Evolutionary conservation across 1,284 basidiomycete genomes (phyloP).

Genomic region (Cryptococcus sp.): DNA sequence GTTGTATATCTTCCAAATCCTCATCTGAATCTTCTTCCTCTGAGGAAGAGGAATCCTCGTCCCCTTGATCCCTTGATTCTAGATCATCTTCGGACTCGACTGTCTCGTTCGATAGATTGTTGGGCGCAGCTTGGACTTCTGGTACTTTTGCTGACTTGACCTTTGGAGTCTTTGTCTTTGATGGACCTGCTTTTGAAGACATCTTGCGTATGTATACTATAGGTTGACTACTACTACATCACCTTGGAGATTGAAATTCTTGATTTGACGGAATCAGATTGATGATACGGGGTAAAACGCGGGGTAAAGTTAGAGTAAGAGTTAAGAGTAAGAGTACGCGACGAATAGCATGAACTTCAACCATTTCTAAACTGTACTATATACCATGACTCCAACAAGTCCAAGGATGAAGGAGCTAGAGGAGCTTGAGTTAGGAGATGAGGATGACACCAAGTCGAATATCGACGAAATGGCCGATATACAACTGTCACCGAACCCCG

Average conservation of each 20-base stretch:
- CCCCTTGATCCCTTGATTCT: constrained; percentile 3
- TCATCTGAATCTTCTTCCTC: constrained; percentile 17
- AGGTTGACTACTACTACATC: not conserved
- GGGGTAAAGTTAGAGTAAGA: constrained; percentile 1
- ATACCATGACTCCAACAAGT: constrained; percentile 8
- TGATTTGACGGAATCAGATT: constrained; percentile 1
- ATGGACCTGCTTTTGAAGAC: not conserved
- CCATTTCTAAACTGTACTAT: not conserved
- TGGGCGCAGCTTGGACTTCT: not conserved
- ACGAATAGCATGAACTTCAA: not conserved
- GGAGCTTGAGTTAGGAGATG: constrained; percentile 21
- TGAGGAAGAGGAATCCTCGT: not conserved
- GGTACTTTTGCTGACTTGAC: not conserved
- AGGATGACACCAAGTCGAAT: constrained; percentile 4
- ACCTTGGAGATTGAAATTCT: not conserved
- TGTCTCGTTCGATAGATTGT: constrained; percentile 1
- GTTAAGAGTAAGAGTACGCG: not conserved
- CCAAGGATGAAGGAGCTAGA: constrained; percentile 16
- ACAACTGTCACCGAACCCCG: not conserved
- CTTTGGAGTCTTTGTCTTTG: constrained; percentile 1
- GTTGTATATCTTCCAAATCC: constrained; percentile 23
- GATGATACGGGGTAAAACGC: constrained; percentile 7
- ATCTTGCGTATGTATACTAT: not conserved
- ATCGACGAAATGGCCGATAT: constrained; percentile 7
- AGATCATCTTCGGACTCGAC: constrained; percentile 7